A percentile compares a stretch with the other conserved stretches of the same genome.
phyloP scores from a whole-genome alignment of 495 filamentous ascomycete genomes.

The Podospora tetraspora region DNA sequence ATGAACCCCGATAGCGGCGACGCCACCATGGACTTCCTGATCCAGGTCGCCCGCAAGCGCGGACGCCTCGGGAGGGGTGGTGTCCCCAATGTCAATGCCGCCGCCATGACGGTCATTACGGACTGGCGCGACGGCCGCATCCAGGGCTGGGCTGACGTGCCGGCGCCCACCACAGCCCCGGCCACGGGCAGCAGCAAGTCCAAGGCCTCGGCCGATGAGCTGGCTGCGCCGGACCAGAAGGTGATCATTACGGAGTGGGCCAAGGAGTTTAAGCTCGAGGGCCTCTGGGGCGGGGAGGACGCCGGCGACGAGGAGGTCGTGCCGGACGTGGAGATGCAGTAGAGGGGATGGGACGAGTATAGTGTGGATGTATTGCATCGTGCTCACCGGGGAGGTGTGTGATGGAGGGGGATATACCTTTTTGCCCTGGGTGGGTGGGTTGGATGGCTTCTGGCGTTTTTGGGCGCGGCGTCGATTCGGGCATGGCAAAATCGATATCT shows the following conservation, averaged over 20 bases:
- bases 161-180: conserved; percentile 52
- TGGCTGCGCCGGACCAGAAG: conserved; percentile 60
- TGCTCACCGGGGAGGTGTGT: not conserved
- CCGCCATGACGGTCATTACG: conserved; percentile 85
- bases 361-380: not conserved
- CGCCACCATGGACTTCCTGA: conserved; percentile 81
- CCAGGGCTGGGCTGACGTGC: conserved; percentile 83
- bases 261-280: conserved; percentile 91
- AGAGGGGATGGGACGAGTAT: not conserved
- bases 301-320: conserved; percentile 16
- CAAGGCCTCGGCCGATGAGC: conserved; percentile 24
- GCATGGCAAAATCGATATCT: conserved; percentile 4
- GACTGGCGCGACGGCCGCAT: conserved; percentile 96
- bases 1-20: conserved; percentile 56
- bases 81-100: conserved; percentile 78
- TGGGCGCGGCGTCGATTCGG: conserved; percentile 3
- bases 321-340: conserved; percentile 31
- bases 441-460: not conserved
- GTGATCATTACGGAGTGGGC: conserved; percentile 91
- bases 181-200: conserved; percentile 6
- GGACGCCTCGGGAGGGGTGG: conserved; percentile 86
- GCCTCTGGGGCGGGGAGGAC: conserved; percentile 68
- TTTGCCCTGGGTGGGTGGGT: not conserved
- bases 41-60: conserved; percentile 89
- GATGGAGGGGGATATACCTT: not conserved